Percentiles rank a stretch among this genome's conserved stretches.
Evolutionary conservation across 768 basidiomycete species (phyloP).

Genomic region (Rossbeevera mucosa): DNA sequence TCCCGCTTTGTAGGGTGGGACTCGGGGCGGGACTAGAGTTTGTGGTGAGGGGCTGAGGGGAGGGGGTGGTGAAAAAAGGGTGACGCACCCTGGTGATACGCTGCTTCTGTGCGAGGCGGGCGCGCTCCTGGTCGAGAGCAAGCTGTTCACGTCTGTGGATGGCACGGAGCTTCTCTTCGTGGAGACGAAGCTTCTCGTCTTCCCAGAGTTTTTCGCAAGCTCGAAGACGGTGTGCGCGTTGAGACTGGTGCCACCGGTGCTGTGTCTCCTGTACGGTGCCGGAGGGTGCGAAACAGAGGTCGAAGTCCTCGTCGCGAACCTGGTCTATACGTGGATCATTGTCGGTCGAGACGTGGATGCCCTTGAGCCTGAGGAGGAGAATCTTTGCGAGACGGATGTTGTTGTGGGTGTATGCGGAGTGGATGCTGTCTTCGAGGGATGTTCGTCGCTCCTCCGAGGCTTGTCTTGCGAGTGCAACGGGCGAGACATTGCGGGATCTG

Average conservation of each 20-base stretch:
- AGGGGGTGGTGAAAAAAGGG: background rate
- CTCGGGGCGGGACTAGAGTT: constrained; percentile 17
- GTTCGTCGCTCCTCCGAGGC: constrained; percentile 41
- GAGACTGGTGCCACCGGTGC: constrained; percentile 31
- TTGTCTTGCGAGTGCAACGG: constrained; percentile 39
- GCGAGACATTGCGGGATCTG: constrained; percentile 39
- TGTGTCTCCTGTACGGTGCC: constrained; percentile 37
- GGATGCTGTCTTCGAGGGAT: constrained; percentile 59
- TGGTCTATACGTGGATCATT: constrained; percentile 60
- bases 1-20: constrained; percentile 10
- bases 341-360: constrained; percentile 55
- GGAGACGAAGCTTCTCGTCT: constrained; percentile 40
- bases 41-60: constrained; percentile 1
- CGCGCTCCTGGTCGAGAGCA: constrained; percentile 26
- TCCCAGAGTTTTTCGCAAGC: constrained; percentile 48
- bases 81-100: constrained; percentile 22
- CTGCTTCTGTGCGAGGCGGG: constrained; percentile 18
- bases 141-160: constrained; percentile 31
- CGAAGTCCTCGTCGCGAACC: constrained; percentile 49
- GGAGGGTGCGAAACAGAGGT: constrained; percentile 35
- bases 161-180: constrained; percentile 36
- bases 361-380: constrained; percentile 55
- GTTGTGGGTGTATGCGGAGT: constrained; percentile 63
- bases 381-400: constrained; percentile 64
- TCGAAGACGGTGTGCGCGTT: constrained; percentile 38